Evolutionary conservation across 257 asterid genomes (phyloP), one percentile per base, ranked within the genome.

Genomic region (Lycium barbarum): DNA sequence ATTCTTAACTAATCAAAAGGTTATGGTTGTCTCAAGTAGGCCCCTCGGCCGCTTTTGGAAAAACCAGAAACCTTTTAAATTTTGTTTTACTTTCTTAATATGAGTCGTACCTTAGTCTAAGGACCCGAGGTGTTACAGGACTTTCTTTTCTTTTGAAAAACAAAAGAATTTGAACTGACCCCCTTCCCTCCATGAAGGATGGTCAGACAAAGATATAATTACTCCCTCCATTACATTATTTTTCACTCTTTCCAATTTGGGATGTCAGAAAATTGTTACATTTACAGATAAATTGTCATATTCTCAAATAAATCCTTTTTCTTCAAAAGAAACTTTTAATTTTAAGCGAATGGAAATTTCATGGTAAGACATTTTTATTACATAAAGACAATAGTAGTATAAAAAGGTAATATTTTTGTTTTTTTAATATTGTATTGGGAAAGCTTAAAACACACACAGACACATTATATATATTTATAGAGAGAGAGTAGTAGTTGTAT

Each of bases 261-360:
- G 72, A 65, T 65, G 9, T 65, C 40, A 3, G 43, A 65, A 65
- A 65, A 5, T 65, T 59, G 65, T 59, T 26, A 17, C 65, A 59
- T 59, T 17, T 18, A 3, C 57, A 71, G 57, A 71, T 71, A 71
- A 71, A 55, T 18, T 76, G 63, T 4, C 47, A 26, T 76, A 51
- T 26, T 22, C 12, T 49, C 7, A 0, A 51, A 26, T 26, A 76
- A 76, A 76, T 26, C 47, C 43, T 76, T 51, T 76, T 26, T 15
- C 82, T 76, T 76, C 45, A 22, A 14, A 76, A 76, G 63, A 76
- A 51, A 36, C 45, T 76, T 76, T 22, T 45, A 76, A 51, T 51
- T 76, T 53, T 76, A 51, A 76, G 45, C 15, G 2, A 76, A 76
- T 26, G 47, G 33, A 76, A 51, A 13, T 74, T 74, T 74, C 65